Percentiles rank a stretch among this genome's conserved stretches.
Evolutionary conservation across 179 eudicot genomes (phyloP).

Genomic region (Beta lomatogona): DNA sequence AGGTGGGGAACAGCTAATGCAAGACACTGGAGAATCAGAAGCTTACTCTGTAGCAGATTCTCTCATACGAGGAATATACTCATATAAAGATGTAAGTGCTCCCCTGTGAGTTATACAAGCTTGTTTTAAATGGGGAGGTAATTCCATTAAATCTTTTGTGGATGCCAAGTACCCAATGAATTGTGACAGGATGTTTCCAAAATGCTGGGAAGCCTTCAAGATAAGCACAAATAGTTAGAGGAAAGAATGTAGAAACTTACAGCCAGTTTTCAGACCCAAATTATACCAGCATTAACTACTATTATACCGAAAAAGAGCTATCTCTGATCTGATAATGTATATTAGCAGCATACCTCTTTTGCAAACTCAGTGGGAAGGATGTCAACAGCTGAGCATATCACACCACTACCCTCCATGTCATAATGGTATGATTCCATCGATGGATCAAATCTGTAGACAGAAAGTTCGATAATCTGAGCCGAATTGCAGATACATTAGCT

Average conservation of each 20-base stretch:
- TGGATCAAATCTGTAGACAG: conserved; percentile 72
- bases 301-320: background rate
- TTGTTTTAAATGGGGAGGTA: conserved; percentile 68
- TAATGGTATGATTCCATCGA: conserved; percentile 58
- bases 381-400: conserved; percentile 89
- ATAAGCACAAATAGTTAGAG: conserved; percentile 14
- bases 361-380: conserved; percentile 98
- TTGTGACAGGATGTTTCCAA: conserved; percentile 80
- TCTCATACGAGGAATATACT: conserved; percentile 87
- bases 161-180: conserved; percentile 75
- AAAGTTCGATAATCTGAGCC: background rate
- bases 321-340: background rate
- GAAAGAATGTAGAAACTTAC: background rate
- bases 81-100: conserved; percentile 67
- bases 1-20: background rate
- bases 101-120: conserved; percentile 88
- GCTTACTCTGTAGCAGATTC: conserved; percentile 73
- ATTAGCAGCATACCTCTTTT: conserved; percentile 62
- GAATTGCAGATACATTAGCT: background rate
- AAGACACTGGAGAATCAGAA: conserved; percentile 17
- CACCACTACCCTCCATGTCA: conserved; percentile 83
- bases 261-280: background rate
- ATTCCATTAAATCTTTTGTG: conserved; percentile 41
- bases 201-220: conserved; percentile 92
- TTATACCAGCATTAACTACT: background rate